Conservation (phyloP, 306 rosid genomes). For the Quercus suber region DNA sequence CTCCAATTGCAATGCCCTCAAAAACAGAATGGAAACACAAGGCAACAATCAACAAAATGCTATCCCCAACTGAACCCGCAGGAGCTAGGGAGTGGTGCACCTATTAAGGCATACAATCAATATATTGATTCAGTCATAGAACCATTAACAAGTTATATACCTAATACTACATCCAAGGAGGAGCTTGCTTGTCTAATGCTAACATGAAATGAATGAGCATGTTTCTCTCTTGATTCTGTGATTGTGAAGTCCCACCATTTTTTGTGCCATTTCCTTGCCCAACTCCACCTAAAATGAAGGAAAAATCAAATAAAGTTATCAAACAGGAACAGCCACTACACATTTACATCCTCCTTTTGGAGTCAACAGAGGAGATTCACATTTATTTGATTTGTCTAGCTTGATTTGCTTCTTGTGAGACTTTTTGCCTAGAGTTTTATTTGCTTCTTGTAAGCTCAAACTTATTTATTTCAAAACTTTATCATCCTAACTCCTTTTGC, state of each 20-base stretch:
- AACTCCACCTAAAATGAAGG: slow-evolving; percentile 19
- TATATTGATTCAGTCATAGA: background rate
- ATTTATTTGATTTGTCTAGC: background rate
- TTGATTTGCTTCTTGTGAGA: background rate
- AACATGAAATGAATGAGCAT: background rate
- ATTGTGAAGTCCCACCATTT: slow-evolving; percentile 28
- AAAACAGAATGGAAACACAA: slow-evolving; percentile 74
- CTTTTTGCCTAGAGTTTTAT: background rate
- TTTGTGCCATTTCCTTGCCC: slow-evolving; percentile 15
- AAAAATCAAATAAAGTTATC: background rate
- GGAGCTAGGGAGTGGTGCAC: slow-evolving; percentile 18
- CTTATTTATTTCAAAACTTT: background rate
- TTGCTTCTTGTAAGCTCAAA: background rate
- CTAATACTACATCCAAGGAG: background rate
- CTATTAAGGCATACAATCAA: slow-evolving; percentile 29
- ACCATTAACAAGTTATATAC: background rate
- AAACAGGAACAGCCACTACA: background rate
- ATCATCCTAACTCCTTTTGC: too few relatives aligned
- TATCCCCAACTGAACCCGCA: slow-evolving; percentile 56
- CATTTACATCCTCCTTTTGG: background rate
- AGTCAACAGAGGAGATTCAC: background rate
- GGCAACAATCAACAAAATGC: slow-evolving; percentile 55
- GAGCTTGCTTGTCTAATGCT: too few relatives aligned
- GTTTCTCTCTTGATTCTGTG: slow-evolving; percentile 38
- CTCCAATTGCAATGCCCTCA: slow-evolving; percentile 80